Evolutionary conservation across 1,284 basidiomycete species (phyloP).

Genomic region (Sphagnurus paluster): DNA sequence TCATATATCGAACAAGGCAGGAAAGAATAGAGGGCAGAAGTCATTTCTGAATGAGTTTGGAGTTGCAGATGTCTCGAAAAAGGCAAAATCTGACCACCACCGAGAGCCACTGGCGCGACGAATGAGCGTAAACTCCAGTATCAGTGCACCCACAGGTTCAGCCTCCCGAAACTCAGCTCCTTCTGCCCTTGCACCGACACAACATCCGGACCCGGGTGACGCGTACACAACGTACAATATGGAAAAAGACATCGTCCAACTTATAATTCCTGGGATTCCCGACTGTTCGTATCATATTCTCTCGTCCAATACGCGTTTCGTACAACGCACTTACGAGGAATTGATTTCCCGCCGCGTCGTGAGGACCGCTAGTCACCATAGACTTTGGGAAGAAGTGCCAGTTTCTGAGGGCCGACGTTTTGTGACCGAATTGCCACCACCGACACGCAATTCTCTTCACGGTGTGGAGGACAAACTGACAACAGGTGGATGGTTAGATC

Average conservation of each 20-base stretch:
- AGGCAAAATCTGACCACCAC: not conserved
- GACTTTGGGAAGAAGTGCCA: not conserved
- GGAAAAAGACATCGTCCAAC: conserved; percentile 3
- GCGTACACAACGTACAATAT: conserved; percentile 7
- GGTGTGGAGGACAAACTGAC: conserved; percentile 4
- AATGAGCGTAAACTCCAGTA: not conserved
- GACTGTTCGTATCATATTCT: conserved; percentile 1
- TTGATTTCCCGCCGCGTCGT: no score
- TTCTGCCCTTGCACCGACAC: not conserved
- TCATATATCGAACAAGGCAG: not conserved
- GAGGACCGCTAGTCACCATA: not conserved
- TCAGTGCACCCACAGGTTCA: not conserved
- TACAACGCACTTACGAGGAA: no score
- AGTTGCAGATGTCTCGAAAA: not conserved
- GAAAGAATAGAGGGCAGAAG: not conserved
- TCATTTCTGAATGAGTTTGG: not conserved
- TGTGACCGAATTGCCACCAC: not conserved
- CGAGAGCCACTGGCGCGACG: not conserved
- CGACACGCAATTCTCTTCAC: conserved; percentile 2
- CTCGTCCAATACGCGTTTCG: conserved; percentile 11
- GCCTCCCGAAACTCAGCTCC: not conserved
- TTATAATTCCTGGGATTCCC: conserved; percentile 6
- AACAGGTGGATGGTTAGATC: not conserved
- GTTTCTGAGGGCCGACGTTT: not conserved
- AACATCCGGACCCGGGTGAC: not conserved